A percentile compares a stretch with the other conserved stretches of the same genome.
Evolutionary conservation across 1,284 basidiomycete species (phyloP).

Genomic region (Testicularia cyperi): DNA sequence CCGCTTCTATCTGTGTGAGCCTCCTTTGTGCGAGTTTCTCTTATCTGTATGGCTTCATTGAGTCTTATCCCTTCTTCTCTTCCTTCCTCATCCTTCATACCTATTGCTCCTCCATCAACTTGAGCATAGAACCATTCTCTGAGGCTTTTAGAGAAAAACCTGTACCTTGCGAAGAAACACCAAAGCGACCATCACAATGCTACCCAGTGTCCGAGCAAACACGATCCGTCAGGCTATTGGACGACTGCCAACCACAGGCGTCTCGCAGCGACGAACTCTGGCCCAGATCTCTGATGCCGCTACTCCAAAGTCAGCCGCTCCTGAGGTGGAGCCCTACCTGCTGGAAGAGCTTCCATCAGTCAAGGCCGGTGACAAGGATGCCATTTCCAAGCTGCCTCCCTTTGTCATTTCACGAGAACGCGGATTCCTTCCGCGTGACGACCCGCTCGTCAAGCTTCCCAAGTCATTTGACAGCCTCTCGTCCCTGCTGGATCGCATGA

Average conservation of each 20-base stretch:
- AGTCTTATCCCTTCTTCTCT: too few species aligned
- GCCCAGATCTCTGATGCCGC: slow-evolving; percentile 35
- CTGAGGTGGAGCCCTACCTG: slow-evolving; percentile 38
- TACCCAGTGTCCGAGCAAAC: slow-evolving; percentile 20
- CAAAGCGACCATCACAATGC: too few species aligned
- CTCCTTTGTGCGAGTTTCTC: too few species aligned
- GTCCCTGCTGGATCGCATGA: slow-evolving; percentile 53
- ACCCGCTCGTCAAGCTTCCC: slow-evolving; percentile 46
- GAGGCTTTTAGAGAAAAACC: too few species aligned
- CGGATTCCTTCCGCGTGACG: slow-evolving; percentile 46
- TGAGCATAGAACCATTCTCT: too few species aligned
- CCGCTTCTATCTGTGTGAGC: too few species aligned
- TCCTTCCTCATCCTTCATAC: too few species aligned
- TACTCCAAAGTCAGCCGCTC: slow-evolving; percentile 2
- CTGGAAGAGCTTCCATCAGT: slow-evolving; percentile 40
- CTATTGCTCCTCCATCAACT: too few species aligned
- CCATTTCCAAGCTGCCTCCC: slow-evolving; percentile 36
- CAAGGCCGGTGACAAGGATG: slow-evolving; percentile 15
- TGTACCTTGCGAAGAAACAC: too few species aligned
- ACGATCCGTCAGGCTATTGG: slow-evolving; percentile 9
- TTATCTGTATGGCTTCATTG: too few species aligned
- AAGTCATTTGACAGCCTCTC: slow-evolving; percentile 33
- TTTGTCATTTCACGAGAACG: slow-evolving; percentile 43
- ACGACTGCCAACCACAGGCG: too few species aligned
- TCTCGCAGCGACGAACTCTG: slow-evolving; percentile 22